A percentile compares a stretch with the other conserved stretches of the same genome.
Evolutionary conservation across 1,284 basidiomycete genomes (phyloP).

Genomic region (Quambalaria eucalypti): DNA sequence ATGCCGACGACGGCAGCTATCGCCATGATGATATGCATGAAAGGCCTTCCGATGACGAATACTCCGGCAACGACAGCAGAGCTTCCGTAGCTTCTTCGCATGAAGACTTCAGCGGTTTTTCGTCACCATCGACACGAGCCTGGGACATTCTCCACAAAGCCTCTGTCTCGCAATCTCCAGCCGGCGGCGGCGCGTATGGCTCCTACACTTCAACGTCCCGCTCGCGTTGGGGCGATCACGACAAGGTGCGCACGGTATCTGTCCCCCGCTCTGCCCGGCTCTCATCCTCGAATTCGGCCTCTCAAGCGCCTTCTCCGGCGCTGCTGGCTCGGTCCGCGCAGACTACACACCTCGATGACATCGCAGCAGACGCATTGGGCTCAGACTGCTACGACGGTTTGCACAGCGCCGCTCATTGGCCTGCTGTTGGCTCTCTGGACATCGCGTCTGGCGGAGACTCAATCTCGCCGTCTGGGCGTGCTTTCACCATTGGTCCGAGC

Average conservation of each 20-base stretch:
- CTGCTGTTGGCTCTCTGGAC: too few species aligned
- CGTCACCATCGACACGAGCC: conserved; percentile 24
- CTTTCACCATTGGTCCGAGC: too few species aligned
- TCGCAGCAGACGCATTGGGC: not conserved
- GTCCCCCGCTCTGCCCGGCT: conserved; percentile 23
- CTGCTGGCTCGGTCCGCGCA: not conserved
- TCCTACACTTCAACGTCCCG: not conserved
- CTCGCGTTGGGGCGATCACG: conserved; percentile 18
- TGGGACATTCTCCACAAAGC: conserved; percentile 37
- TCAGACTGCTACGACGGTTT: too few species aligned
- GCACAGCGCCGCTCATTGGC: too few species aligned
- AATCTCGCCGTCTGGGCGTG: too few species aligned
- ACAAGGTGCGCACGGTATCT: conserved; percentile 32
- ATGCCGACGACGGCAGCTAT: conserved; percentile 3
- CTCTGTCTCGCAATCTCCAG: conserved; percentile 8
- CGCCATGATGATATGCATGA: not conserved
- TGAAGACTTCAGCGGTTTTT: conserved; percentile 15
- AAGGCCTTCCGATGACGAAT: not conserved
- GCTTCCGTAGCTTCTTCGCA: conserved; percentile 7
- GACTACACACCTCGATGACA: not conserved
- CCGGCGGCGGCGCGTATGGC: conserved; percentile 2
- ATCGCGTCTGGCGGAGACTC: too few species aligned
- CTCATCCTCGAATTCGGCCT: conserved; percentile 5
- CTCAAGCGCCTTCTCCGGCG: not conserved
- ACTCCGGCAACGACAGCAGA: not conserved